These are phyloP conservation scores for Phycomyces blakesleeanus DNA, from an alignment of 192 early-diverging fungal species.

Conservation along the genomic window DNA sequence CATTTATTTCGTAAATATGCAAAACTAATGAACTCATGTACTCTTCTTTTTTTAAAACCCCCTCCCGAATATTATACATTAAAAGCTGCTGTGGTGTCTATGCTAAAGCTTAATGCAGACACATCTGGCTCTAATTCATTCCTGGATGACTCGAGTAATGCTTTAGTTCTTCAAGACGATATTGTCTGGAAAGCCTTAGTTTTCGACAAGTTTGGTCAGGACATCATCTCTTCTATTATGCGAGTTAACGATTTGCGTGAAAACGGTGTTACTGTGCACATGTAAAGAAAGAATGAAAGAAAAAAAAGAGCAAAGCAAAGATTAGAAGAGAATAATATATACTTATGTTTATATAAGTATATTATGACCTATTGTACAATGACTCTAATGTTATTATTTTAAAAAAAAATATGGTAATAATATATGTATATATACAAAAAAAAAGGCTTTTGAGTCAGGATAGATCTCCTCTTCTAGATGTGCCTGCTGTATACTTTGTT, in stretches of 20 bases:
- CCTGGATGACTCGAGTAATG: conserved; percentile 2
- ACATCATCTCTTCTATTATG: conserved; percentile 95
- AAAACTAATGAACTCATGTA: too few relatives aligned
- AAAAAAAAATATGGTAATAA: too few relatives aligned
- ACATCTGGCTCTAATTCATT: conserved; percentile 37
- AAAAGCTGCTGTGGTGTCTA: conserved; percentile 72
- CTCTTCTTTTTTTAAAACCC: neutral
- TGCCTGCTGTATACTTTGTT: conserved; percentile 95
- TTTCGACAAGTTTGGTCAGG: conserved; percentile 89
- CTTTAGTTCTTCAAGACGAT: conserved; percentile 38
- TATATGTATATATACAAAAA: neutral
- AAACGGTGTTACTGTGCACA: conserved; percentile 95
- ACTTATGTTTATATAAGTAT: too few relatives aligned
- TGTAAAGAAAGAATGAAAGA: conserved; percentile 50
- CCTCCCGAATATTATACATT: neutral
- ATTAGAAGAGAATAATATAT: too few relatives aligned
- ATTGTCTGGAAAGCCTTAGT: conserved; percentile 97
- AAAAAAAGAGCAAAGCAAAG: neutral
- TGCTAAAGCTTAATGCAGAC: conserved; percentile 83
- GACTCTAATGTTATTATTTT: too few relatives aligned
- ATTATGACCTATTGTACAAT: too few relatives aligned
- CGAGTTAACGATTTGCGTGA: conserved; percentile 95
- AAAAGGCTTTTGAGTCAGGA: conserved; percentile 76
- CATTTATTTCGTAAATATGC: too few relatives aligned
- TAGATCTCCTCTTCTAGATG: conserved; percentile 88